Percentiles rank a stretch among this genome's conserved stretches.
Conservation (phyloP, 2,329 filamentous ascomycete species). For the Beauveria sp. region DNA sequence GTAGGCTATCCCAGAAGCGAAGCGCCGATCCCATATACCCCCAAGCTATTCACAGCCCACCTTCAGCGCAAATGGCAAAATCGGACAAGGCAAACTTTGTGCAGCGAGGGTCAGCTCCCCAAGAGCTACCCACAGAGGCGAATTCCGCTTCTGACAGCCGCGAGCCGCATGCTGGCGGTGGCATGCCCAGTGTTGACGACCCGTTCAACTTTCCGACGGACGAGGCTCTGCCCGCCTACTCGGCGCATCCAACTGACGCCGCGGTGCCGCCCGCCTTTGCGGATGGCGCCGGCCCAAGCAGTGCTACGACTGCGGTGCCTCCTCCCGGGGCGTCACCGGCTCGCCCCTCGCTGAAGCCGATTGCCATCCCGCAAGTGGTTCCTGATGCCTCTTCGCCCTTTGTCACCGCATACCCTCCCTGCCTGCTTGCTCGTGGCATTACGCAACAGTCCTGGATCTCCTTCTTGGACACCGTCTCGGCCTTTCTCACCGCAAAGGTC, state of each 20-base stretch:
- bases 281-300: conserved; percentile 3
- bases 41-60: not conserved
- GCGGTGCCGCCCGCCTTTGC: not conserved
- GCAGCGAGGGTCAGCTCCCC: not conserved
- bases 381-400: conserved; percentile 30
- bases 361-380: conserved; percentile 33
- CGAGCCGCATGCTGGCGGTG: not conserved
- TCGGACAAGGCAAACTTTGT: not conserved
- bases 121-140: conserved; percentile 8
- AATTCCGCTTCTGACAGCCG: not conserved
- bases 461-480: conserved; percentile 33
- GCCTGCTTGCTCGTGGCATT: conserved; percentile 31
- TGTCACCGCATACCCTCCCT: conserved; percentile 29
- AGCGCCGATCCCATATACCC: not conserved
- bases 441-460: conserved; percentile 27
- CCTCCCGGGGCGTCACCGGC: not conserved
- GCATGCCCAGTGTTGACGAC: conserved; percentile 23
- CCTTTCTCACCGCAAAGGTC: conserved; percentile 38
- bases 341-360: conserved; percentile 18
- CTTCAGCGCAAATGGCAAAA: not conserved
- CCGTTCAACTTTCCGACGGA: conserved; percentile 34
- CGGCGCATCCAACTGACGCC: not conserved
- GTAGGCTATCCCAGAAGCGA: not conserved
- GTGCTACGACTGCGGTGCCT: not conserved
- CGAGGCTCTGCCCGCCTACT: conserved; percentile 24